phyloP scores from a whole-genome alignment of 2,329 filamentous ascomycete genomes.

The Westerdykella aurantiaca region DNA sequence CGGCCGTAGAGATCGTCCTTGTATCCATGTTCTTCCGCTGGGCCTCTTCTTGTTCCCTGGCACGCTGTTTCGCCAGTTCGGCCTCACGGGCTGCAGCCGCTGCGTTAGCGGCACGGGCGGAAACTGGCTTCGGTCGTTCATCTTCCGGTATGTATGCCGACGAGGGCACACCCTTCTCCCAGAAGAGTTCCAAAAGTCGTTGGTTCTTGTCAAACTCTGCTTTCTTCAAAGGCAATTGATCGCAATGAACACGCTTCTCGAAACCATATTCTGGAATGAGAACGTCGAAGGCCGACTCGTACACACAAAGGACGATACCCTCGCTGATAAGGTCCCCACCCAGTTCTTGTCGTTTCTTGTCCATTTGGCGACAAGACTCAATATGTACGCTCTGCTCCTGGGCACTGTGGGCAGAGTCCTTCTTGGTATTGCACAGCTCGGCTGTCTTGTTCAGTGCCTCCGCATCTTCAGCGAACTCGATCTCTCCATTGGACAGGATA shows the following conservation, averaged over 20 bases:
- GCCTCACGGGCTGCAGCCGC: conserved; percentile 72
- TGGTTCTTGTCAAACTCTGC: conserved; percentile 98
- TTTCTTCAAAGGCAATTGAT: conserved; percentile 96
- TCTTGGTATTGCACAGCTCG: conserved; percentile 97
- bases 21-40: conserved; percentile 92
- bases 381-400: conserved; percentile 99
- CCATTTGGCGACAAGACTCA: conserved; percentile 92
- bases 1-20: conserved; percentile 86
- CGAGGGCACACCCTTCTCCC: conserved; percentile 98
- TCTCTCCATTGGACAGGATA: conserved; percentile 70
- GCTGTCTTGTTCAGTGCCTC: conserved; percentile 87
- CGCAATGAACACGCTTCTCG: conserved; percentile 98
- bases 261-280: conserved; percentile 98
- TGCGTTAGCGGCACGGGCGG: conserved; percentile 67
- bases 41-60: conserved; percentile 83
- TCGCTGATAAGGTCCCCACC: conserved; percentile 92
- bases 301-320: conserved; percentile 93
- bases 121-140: conserved; percentile 80
- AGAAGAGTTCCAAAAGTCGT: conserved; percentile 91
- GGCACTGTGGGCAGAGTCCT: conserved; percentile 93
- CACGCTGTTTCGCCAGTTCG: conserved; percentile 73
- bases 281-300: conserved; percentile 97
- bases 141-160: conserved; percentile 96
- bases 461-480: conserved; percentile 83
- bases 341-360: conserved; percentile 77